Evolutionary conservation across 768 basidiomycete species (phyloP), one percentile per base, ranked within the genome.

Genomic region (Dioszegia aurantiaca): DNA sequence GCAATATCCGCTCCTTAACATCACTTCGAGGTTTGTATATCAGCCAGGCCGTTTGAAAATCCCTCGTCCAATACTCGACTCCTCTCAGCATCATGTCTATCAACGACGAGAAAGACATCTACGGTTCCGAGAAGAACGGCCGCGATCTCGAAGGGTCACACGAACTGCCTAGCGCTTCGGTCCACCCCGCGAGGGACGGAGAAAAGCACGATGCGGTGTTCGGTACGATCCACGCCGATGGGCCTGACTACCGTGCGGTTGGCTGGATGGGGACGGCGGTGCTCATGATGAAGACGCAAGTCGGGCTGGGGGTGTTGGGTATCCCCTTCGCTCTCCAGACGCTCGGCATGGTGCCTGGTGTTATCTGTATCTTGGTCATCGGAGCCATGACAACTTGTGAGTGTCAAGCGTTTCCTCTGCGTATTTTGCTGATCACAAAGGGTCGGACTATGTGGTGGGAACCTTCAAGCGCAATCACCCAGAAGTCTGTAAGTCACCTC

Each of bases 251-350:
- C 54, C 58, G 60, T 36, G 62, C 62, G 11, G 67, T 72, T 5
- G 48, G 48, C 8, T 49, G 70, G 70, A 69, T 69, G 45, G 57
- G 58, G n/a, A 66, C 72, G 2, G 49, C 62, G 21, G 62, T 69
- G 31, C 48, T 74, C 46, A 67, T 69, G 68, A 42, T 69, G 24
- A 74, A 74, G 47, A 67, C 70, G 3, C 60, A 61, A 33, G 67
- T 74, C 53, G 72, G 61, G 1, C 36, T 74, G 40, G 72, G 72
- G 60, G 72, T 74, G 2, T 43, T 74, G 40, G 61, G 66, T 9
- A 68, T 73, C 42, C 71, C 71, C 14, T 52, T 63, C 0, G 67
- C 68, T 1, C 55, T 73, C 24, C 61, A 61, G 14, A 59, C 63
- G 0, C 51, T 61, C 3, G 71, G 71, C n/a, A 59, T 61, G 28